A percentile compares a stretch with the other conserved stretches of the same genome.
Evolutionary conservation across 2,329 filamentous ascomycete species (phyloP).

Genomic region (Chaetomiaceae sp.): DNA sequence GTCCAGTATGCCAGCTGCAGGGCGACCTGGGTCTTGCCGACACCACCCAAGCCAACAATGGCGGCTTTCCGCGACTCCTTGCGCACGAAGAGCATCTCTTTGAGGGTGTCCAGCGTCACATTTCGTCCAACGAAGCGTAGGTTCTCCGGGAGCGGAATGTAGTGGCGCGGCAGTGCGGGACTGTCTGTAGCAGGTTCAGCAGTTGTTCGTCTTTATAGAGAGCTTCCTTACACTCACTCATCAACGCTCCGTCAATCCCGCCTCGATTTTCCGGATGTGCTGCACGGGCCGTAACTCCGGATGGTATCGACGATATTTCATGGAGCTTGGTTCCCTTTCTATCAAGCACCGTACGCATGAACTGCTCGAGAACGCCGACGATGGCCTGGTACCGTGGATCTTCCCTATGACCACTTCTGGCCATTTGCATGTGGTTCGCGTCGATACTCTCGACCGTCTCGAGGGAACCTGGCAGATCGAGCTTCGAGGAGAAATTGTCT

Average conservation of each 20-base stretch:
- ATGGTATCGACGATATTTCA: neutral
- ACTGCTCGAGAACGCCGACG: constrained; percentile 28
- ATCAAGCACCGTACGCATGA: constrained; percentile 9
- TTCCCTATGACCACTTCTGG: constrained; percentile 31
- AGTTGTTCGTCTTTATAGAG: neutral
- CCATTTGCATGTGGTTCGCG: constrained; percentile 38
- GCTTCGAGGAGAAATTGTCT: constrained; percentile 37
- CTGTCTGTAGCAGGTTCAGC: constrained; percentile 8
- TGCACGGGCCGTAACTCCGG: neutral
- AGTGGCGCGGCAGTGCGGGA: constrained; percentile 8
- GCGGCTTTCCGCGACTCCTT: constrained; percentile 26
- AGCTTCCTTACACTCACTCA: neutral
- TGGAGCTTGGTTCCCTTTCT: neutral
- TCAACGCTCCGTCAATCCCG: constrained; percentile 1
- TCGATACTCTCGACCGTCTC: constrained; percentile 38
- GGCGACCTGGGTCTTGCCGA: constrained; percentile 39
- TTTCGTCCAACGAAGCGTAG: constrained; percentile 28
- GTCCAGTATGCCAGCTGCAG: constrained; percentile 38
- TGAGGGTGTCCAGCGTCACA: constrained; percentile 23
- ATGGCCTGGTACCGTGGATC: constrained; percentile 32
- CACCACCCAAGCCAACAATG: constrained; percentile 36
- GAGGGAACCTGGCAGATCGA: constrained; percentile 30
- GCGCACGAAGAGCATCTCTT: constrained; percentile 26
- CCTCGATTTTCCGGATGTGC: neutral
- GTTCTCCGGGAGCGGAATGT: constrained; percentile 22